Base-by-base conservation (phyloP, 495 filamentous ascomycete genomes). In the Aspergillus bertholletiae region DNA sequence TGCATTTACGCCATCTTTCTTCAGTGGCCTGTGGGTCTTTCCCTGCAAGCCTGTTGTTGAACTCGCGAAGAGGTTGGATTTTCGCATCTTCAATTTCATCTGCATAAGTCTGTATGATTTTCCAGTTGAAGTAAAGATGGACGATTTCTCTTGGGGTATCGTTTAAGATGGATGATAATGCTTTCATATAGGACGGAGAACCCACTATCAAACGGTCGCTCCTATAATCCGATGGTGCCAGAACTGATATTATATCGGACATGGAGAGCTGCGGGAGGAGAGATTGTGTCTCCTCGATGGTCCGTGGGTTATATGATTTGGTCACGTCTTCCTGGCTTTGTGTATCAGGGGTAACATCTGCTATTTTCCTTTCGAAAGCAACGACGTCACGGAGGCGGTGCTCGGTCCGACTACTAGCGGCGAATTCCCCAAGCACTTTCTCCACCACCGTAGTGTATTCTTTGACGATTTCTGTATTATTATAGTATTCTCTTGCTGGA, bases 1-100 rank as follows among this genome's bases (percentile, higher is more conserved):
- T 77, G 58, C 87, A 90, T 30, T 82, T 87, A 59, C 84, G 78
- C 87, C 87, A 90, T 51, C 87, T 72, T 44, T 90, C 87, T 26
- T 84, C 72, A 24, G 71, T 75, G 0, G 85, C 80, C 48, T 87
- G 71, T 1, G 85, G 81, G 49, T 88, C 84, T 67, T 79, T 83
- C 4, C 83, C 83, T 53, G 63, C 69, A 12, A 85, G 63, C 27
- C 73, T 69, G 58, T 85, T 88, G 23, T 74, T 72, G 61, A 90
- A 88, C 41, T 74, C 74, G 23, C 62, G 73, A 24, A 84, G 78
- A 21, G 87, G 83, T 46, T 77, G 71, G 34, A 87, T 54, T 35
- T 81, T 78, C 7, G 79, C 71, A 48, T 84, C 79, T 57, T 88
- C 81, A 48, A 89, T 72, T 41, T 68, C 64, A 30, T 64, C 61